Evolutionary conservation across 2,329 filamentous ascomycete species (phyloP), one percentile per base, ranked within the genome.

Genomic region (Dothistroma septosporum): DNA sequence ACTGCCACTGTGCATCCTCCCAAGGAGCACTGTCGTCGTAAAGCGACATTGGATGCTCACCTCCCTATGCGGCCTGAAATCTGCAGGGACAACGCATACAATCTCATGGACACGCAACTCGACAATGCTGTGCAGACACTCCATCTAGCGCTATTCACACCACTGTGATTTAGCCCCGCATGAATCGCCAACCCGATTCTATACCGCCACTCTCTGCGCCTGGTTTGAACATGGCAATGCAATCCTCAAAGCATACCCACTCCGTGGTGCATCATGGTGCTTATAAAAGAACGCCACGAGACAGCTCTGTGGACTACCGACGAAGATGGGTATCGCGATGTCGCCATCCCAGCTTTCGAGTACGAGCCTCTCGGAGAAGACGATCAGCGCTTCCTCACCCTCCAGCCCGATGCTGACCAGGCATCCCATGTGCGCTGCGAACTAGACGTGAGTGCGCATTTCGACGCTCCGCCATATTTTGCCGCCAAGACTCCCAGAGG

Each of bases 401-500:
- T 59, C 10, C 41, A 55, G 14, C 57, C 57, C 6, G 50, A 24
- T 35, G 46, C 22, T 9, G 50, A 59, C 8, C 41, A 44, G 41
- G n/a, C 41, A n/a, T 44, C 16, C 37, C 37, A 41, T 22, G 35
- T 59, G 3, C 57, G 57, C 19, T 54, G 57, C 48, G 19, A 49
- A 8, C 21, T 55, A 7, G 41, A 54, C 12, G 48, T 32, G 5
- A 37, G 53, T 12, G 14, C 50, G 11, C 22, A 55, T 6, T 33
- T 31, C n/a, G 41, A 59, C 5, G 57, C 57, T 33, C 57, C 57
- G 21, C 37, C 57, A 9, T 59, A 49, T 31, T 28, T 55, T 11
- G 57, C 57, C 21, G 35, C 49, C 12, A 59, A 59, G 50, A 59
- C 55, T 32, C 44, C 50, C 4, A 55, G 57, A 59, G 57, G 57